Evolutionary conservation across 331 rosid species (phyloP), one percentile per base, ranked within the genome.

Genomic region (Telfairia occidentalis): DNA sequence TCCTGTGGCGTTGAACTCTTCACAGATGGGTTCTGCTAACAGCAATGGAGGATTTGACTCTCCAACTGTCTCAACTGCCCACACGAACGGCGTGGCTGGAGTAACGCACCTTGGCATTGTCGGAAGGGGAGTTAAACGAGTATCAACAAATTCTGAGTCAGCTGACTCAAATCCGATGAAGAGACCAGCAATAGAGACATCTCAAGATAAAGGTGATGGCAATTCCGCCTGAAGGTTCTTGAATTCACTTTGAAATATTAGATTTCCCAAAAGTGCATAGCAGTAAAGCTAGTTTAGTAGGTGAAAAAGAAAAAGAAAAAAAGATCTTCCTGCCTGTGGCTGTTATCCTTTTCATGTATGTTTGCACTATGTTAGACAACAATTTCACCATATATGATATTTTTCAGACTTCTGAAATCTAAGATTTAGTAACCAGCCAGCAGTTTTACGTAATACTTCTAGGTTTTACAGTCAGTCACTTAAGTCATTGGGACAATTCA

Each of bases 41-140:
- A 78, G 84, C 83, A 73, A 77, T 77, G 97, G 85, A 73, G 88
- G 87, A 76, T 91, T 92, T 40, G 97, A 87, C 84, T 85, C 97
- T 40, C 96, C 99, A 64, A 88, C 97, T 65, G 80, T 82, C 48
- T 90, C 99, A 60, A 91, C 99, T 46, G 92, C 90, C 50, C 96
- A 85, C 79, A 74, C 96, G 2, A 89, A 90, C 76, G 97, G 89
- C 38, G 69, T 96, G 37, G 50, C 96, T 75, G 96, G 79, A 65
- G 92, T 95, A 82, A 95, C 97, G 38, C 93, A 95, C 79, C 99
- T 95, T 60, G 99, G 99, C 1, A 92, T 95, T 75, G 96, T 95
- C 7, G 99, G 99, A 79, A 88, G 99, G 84, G 99, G 99, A 77
- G 96, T 95, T 42, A 95, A 91, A 86, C 90, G 97, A 71, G 83